phyloP scores from a whole-genome alignment of 2,329 filamentous ascomycete genomes.

The Aspergillus versicolor region DNA sequence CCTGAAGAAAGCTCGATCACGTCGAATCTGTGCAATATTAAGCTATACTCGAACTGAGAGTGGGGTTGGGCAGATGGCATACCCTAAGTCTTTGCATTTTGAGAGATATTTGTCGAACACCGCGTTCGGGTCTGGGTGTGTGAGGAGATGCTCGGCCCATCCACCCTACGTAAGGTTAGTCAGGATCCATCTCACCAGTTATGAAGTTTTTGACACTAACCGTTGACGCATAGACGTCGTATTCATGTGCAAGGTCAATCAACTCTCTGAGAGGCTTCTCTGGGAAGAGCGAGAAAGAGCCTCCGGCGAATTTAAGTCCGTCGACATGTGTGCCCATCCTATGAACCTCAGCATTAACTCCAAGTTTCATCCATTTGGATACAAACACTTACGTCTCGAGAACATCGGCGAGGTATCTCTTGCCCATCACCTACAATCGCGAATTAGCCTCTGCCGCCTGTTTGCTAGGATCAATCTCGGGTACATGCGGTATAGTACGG shows the following conservation, averaged over 20 bases:
- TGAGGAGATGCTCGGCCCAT: constrained; percentile 56
- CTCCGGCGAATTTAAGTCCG: constrained; percentile 56
- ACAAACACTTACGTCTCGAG: constrained; percentile 48
- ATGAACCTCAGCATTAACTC: not conserved
- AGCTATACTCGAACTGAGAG: constrained; percentile 2
- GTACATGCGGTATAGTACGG: constrained; percentile 52
- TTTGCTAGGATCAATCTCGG: not conserved
- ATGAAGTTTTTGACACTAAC: constrained; percentile 24
- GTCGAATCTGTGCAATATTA: constrained; percentile 45
- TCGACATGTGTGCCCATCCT: constrained; percentile 56
- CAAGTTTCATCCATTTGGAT: no score
- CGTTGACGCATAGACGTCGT: constrained; percentile 55
- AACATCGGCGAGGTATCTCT: constrained; percentile 52
- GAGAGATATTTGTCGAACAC: constrained; percentile 54
- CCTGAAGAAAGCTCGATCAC: constrained; percentile 55
- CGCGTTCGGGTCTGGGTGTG: constrained; percentile 44
- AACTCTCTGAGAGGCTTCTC: constrained; percentile 48
- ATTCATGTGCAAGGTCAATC: constrained; percentile 50
- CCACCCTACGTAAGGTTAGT: constrained; percentile 41
- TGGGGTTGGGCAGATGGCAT: constrained; percentile 4
- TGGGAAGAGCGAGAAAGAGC: constrained; percentile 53
- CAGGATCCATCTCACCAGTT: not conserved
- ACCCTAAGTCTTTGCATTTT: constrained; percentile 54
- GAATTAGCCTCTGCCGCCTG: not conserved
- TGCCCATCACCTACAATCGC: constrained; percentile 47